Evolutionary conservation across 495 filamentous ascomycete genomes (phyloP).

Genomic region (Penicillium mononematosum): DNA sequence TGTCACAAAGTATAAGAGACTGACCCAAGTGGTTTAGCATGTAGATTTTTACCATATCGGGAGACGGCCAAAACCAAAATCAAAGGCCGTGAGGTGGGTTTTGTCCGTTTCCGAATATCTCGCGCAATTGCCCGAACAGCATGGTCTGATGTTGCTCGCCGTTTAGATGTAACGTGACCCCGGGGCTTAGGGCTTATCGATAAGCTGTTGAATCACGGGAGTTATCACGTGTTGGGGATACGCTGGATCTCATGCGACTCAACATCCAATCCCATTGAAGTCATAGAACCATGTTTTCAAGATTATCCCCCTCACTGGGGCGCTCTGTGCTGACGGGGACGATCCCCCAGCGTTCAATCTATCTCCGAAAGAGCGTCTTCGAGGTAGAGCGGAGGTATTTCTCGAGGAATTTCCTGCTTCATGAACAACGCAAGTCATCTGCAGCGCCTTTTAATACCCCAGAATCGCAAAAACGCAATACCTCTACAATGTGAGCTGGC

Average conservation of each 20-base stretch:
- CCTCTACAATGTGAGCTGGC: conserved; percentile 41
- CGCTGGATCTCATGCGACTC: conserved; percentile 9
- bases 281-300: conserved; percentile 35
- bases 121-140: no score
- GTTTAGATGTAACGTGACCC: conserved; percentile 9
- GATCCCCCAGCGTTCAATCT: conserved; percentile 19
- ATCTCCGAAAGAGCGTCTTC: conserved; percentile 18
- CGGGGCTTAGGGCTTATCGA: conserved; percentile 18
- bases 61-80: no score
- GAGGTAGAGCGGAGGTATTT: conserved; percentile 38
- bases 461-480: conserved; percentile 44
- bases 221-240: conserved; percentile 22
- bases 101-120: no score
- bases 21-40: no score
- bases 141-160: background rate
- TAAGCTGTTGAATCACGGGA: conserved; percentile 4
- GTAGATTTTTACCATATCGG: no score
- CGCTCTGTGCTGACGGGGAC: conserved; percentile 19
- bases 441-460: conserved; percentile 42
- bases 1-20: no score
- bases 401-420: conserved; percentile 35
- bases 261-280: conserved; percentile 16
- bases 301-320: conserved; percentile 31
- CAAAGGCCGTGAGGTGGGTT: no score
- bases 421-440: conserved; percentile 29